phyloP scores from a whole-genome alignment of 108 stramenopile species.

The Nitzschia sp. region DNA sequence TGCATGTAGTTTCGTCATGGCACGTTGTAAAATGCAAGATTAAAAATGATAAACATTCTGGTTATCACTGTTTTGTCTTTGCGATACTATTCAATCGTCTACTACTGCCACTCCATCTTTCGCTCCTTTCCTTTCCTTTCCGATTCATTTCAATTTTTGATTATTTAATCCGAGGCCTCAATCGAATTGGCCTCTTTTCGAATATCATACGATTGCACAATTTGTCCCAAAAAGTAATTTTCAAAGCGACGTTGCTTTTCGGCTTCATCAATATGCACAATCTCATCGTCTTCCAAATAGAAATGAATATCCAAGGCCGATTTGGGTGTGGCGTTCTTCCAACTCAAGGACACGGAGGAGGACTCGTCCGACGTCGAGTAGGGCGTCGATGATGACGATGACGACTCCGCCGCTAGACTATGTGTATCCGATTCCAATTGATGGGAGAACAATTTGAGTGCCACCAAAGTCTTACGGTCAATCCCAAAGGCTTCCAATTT shows the following conservation, averaged over 20 bases:
- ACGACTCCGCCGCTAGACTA: not conserved
- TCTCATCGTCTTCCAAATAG: constrained; percentile 47
- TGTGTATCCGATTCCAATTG: constrained; percentile 54
- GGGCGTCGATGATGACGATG: no score
- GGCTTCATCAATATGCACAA: constrained; percentile 84
- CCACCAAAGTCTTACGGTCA: constrained; percentile 53
- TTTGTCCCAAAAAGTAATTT: constrained; percentile 84
- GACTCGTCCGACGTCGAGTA: constrained; percentile 2
- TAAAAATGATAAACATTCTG: no score
- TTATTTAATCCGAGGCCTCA: constrained; percentile 20
- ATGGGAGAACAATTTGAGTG: constrained; percentile 75
- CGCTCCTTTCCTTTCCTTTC: no score
- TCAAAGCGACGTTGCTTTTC: constrained; percentile 86
- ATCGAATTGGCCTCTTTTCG: constrained; percentile 59
- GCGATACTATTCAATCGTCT: no score
- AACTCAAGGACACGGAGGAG: constrained; percentile 3
- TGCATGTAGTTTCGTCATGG: no score
- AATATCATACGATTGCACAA: constrained; percentile 70
- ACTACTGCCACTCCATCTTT: no score
- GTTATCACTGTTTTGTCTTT: no score
- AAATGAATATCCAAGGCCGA: constrained; percentile 86
- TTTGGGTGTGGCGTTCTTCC: constrained; percentile 33
- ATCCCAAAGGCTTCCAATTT: constrained; percentile 91
- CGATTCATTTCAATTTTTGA: no score
- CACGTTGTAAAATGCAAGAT: no score